Evolutionary conservation across 352 stramenopile species (phyloP), one percentile per base, ranked within the genome.

Genomic region (Albugo candida): DNA sequence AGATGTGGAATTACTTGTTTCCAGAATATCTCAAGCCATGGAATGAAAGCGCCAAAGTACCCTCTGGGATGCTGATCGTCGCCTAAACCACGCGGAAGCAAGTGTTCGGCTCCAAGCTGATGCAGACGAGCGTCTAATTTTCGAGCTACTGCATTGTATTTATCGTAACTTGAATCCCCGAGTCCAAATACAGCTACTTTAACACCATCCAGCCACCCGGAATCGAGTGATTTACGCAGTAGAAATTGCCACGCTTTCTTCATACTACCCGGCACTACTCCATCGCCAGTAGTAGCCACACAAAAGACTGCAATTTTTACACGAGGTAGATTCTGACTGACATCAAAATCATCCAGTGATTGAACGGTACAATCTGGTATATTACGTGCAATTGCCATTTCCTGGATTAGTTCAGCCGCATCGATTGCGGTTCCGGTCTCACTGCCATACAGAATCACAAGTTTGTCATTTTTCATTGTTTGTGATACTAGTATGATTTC

Each of bases 241-340:
- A 96, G 61, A 59, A 64, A 75, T 14, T 69, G 73, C 83, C 85
- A 96, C 19, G 74, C 59, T 16, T 49, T 56, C 35, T 62, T 73
- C 86, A 96, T 95, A 55, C 95, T 95, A 47, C 86, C 78, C 0
- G 88, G 86, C 21, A 77, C 67, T 40, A 96, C 85, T 19, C 88
- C 88, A 51, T 97, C 84, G 48, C 88, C 88, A 21, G 80, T 95
- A 20, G 86, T 97, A 24, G 83, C 67, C 8, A 89, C 79, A 11
- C 96, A 61, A 55, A 96, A 95, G 24, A 96, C 64, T 13, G 92
- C 78, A 19, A 81, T 58, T 18, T 53, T 48, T 49, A 70, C 77
- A 14, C 62, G 47, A 14, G 65, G 67, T 16, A 84, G 61, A 24
- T 43, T 24, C 5, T 75, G 40, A 18, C 53, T 45, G 31, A 83